Base-by-base conservation (phyloP, 768 basidiomycete species). In the Gelatoporia subvermispora region DNA sequence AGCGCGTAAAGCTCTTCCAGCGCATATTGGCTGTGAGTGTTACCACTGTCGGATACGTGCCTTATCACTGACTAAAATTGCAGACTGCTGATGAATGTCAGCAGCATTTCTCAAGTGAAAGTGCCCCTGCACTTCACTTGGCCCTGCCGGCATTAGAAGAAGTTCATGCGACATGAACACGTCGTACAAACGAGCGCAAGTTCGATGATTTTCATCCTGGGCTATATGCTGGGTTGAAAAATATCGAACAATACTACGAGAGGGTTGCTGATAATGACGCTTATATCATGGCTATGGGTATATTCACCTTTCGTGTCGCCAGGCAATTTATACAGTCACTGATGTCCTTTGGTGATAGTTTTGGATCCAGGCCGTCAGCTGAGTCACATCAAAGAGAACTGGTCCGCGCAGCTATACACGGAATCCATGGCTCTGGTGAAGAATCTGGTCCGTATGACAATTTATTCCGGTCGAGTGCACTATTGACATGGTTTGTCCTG, bases 231-330 rank as follows among this genome's bases (percentile, higher is more conserved):
- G 71, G 56, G 1, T 44, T 59, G 18, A 41, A 51, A 1, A 73
- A 72, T 51, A 53, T 72, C 16, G 46, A 54, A 16, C 57, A 66
- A 21, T 70, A 72, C 46, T 70, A 72, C 50, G 52, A 64, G 28
- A 59, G 61, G 37, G 65, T 65, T 3, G 49, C 48, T 2, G 64
- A 67, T 15, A 63, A 58, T 5, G 56, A n/a, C n/a, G n/a, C n/a
- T n/a, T n/a, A n/a, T n/a, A n/a, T n/a, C n/a, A n/a, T n/a, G n/a
- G n/a, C n/a, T n/a, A 64, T 48, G 65, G 65, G 9, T 65, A 68
- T 47, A 9, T 48, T 70, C 23, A 51, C 63, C 1, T 68, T 72
- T 59, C 51, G 66, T 72, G 45, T 9, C n/a, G 64, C 53, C 18
- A 18, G 20, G 23, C 41, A 8, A 15, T 16, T 35, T 5, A 3